Conservation (phyloP, 2,329 filamentous ascomycete genomes). For the Phoma sp. region DNA sequence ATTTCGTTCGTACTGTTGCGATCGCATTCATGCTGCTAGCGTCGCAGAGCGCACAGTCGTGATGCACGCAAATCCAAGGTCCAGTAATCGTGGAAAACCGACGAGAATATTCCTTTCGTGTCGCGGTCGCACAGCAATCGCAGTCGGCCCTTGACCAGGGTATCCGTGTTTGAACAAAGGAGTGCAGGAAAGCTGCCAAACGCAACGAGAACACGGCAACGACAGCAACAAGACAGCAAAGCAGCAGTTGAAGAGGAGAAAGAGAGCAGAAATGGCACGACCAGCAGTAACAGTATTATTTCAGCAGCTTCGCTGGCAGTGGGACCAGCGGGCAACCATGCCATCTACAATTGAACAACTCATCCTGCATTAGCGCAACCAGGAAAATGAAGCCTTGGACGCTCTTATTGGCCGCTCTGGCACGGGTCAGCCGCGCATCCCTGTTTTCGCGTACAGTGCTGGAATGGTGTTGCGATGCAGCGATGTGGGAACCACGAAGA, state of each 20-base stretch:
- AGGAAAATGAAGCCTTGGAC: constrained; percentile 28
- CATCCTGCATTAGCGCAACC: constrained; percentile 48
- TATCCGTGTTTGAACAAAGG: constrained; percentile 5
- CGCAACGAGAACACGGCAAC: background rate
- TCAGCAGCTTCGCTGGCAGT: constrained; percentile 32
- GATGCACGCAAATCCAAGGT: background rate
- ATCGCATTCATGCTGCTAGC: background rate
- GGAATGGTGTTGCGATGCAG: constrained; percentile 8
- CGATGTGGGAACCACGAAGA: background rate
- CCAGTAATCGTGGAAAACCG: constrained; percentile 9
- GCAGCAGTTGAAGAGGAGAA: constrained; percentile 13
- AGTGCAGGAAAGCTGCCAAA: background rate
- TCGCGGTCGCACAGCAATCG: constrained; percentile 15
- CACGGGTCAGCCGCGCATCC: constrained; percentile 13
- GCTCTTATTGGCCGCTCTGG: constrained; percentile 30
- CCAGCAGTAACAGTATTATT: constrained; percentile 34
- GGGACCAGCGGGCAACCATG: constrained; percentile 33
- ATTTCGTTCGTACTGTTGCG: background rate
- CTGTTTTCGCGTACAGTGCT: constrained; percentile 13
- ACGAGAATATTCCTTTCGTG: constrained; percentile 9
- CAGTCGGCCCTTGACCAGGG: constrained; percentile 8
- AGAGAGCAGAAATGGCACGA: constrained; percentile 11
- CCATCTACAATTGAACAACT: constrained; percentile 46
- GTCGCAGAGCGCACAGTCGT: background rate
- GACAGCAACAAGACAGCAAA: constrained; percentile 11